A percentile compares a stretch with the other conserved stretches of the same genome.
These are phyloP conservation scores for Tribonema minus DNA, from an alignment of 108 stramenopile species.

Conservation along the genomic window DNA sequence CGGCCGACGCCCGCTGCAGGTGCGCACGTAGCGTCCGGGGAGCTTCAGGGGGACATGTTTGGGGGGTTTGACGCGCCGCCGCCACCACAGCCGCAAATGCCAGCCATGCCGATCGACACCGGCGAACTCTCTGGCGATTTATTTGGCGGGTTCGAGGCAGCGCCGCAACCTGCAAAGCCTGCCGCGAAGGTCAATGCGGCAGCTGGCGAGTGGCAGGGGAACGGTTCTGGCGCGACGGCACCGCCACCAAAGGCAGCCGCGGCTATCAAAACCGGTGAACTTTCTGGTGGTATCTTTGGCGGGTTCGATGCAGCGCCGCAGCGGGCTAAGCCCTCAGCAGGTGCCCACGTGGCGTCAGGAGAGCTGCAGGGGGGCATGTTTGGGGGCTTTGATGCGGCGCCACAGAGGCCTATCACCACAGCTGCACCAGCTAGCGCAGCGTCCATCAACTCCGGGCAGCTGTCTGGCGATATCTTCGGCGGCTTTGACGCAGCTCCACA, in stretches of 20 bases:
- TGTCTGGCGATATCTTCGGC: neutral
- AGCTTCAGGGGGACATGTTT: conserved; percentile 16
- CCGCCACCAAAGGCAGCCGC: neutral
- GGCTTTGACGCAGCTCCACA: neutral
- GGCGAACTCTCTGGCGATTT: conserved; percentile 23
- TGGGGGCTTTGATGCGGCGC: neutral
- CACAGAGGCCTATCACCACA: too few relatives aligned
- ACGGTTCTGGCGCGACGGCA: too few relatives aligned
- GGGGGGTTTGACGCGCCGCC: conserved; percentile 5
- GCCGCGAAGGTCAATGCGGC: too few relatives aligned
- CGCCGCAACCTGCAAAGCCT: too few relatives aligned
- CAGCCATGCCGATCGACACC: neutral
- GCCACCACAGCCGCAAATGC: too few relatives aligned
- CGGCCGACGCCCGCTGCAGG: neutral
- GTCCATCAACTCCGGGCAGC: neutral
- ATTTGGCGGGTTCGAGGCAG: conserved; percentile 1
- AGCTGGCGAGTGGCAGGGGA: too few relatives aligned
- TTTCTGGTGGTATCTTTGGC: conserved; percentile 11
- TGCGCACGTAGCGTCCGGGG: neutral
- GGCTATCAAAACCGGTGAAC: neutral
- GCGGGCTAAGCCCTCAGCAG: neutral
- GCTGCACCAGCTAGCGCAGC: neutral
- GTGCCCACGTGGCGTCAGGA: neutral
- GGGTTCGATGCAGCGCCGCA: conserved; percentile 1
- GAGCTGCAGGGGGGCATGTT: conserved; percentile 21